Percentiles rank a stretch among this genome's conserved stretches.
phyloP scores from a whole-genome alignment of 2,329 filamentous ascomycete species.

The Periconia sp. region DNA sequence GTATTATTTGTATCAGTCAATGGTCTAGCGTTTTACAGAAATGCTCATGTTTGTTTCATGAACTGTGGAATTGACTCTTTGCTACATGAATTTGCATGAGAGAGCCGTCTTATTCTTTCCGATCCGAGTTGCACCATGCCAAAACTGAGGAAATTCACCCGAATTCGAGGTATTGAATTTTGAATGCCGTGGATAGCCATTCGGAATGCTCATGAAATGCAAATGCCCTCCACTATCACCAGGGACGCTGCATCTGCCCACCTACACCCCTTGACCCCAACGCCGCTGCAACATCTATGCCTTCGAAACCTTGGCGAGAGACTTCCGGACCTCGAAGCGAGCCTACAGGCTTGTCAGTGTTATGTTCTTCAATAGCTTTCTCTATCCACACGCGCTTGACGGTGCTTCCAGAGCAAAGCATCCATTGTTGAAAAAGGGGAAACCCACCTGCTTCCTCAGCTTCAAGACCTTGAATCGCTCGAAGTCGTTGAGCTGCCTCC shows the following conservation, averaged over 20 bases:
- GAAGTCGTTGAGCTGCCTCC: slow-evolving; percentile 94
- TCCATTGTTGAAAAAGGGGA: not conserved
- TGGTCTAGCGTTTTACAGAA: no score
- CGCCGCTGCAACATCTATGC: slow-evolving; percentile 43
- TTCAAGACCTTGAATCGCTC: slow-evolving; percentile 99
- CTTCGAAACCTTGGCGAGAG: slow-evolving; percentile 79
- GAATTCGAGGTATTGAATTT: slow-evolving; percentile 46
- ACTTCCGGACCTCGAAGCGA: slow-evolving; percentile 97
- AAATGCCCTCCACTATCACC: slow-evolving; percentile 42
- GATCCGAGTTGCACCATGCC: slow-evolving; percentile 49
- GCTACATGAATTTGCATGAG: slow-evolving; percentile 47
- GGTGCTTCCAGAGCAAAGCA: not conserved
- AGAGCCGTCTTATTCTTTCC: slow-evolving; percentile 48
- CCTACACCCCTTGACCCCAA: slow-evolving; percentile 32
- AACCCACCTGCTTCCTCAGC: slow-evolving; percentile 94
- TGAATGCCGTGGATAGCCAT: slow-evolving; percentile 46
- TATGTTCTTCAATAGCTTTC: not conserved
- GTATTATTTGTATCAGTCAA: no score
- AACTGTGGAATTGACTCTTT: slow-evolving; percentile 47
- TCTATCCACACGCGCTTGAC: not conserved
- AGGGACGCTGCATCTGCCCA: slow-evolving; percentile 38
- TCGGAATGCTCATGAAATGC: slow-evolving; percentile 47
- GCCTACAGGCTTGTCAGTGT: slow-evolving; percentile 54
- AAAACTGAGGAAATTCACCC: slow-evolving; percentile 45
- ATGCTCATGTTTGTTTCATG: slow-evolving; percentile 44